Conservation (phyloP, 495 filamentous ascomycete species). For the Acidomyces sp. region DNA sequence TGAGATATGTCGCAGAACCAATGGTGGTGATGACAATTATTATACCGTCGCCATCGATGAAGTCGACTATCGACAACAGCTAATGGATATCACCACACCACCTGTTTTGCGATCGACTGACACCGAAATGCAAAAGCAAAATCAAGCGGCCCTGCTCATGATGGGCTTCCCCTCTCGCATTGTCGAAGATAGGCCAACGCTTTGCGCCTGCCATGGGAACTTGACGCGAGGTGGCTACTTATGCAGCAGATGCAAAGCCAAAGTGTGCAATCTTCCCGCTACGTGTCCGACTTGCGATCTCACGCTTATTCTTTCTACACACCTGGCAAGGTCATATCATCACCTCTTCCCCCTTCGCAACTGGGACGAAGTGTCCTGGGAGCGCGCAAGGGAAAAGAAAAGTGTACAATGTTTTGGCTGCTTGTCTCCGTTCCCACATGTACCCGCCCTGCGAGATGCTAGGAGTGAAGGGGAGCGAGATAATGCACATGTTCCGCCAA, state of each 20-base stretch:
- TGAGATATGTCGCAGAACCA: slow-evolving; percentile 77
- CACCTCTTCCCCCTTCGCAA: slow-evolving; percentile 86
- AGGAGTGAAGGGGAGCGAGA: slow-evolving; percentile 15
- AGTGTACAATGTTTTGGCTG: slow-evolving; percentile 43
- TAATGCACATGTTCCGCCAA: slow-evolving; percentile 15
- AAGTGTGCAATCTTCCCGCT: slow-evolving; percentile 83
- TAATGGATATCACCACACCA: slow-evolving; percentile 78
- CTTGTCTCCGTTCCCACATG: slow-evolving; percentile 36
- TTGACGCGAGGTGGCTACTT: slow-evolving; percentile 78
- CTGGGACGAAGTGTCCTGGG: slow-evolving; percentile 84
- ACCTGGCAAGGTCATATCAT: slow-evolving; percentile 87
- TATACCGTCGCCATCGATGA: slow-evolving; percentile 85
- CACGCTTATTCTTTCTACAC: slow-evolving; percentile 91
- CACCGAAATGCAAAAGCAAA: slow-evolving; percentile 33
- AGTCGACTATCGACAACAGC: slow-evolving; percentile 73
- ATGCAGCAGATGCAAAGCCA: slow-evolving; percentile 76
- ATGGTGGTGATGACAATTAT: slow-evolving; percentile 56
- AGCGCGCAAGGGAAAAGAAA: slow-evolving; percentile 38
- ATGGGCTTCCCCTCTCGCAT: slow-evolving; percentile 97
- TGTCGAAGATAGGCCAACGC: slow-evolving; percentile 56
- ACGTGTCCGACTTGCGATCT: slow-evolving; percentile 85
- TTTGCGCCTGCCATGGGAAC: slow-evolving; percentile 84
- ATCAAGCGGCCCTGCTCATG: slow-evolving; percentile 69
- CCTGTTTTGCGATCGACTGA: slow-evolving; percentile 50
- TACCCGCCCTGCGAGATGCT: slow-evolving; percentile 26